A percentile compares a stretch with the other conserved stretches of the same genome.
These are phyloP conservation scores for Gnomoniopsis smithogilvyi DNA, from an alignment of 2,329 filamentous ascomycete species.

Conservation along the genomic window DNA sequence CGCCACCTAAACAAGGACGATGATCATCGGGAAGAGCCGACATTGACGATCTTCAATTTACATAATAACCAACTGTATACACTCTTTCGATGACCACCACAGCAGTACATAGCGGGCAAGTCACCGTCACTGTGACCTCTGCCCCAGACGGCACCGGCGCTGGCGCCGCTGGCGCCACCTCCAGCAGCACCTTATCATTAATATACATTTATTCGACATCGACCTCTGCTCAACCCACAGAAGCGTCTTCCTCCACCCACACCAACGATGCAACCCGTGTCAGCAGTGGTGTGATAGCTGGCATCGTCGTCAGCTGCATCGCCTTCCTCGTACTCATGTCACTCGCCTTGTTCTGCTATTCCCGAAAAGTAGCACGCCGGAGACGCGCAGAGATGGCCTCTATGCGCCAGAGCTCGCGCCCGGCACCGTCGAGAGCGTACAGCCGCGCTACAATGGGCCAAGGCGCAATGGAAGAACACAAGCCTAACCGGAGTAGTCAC, in stretches of 20 bases:
- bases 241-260: neutral
- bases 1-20: no score
- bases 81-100: neutral
- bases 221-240: neutral
- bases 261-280: slow-evolving; percentile 10
- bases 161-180: neutral
- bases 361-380: slow-evolving; percentile 7
- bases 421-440: neutral
- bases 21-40: neutral
- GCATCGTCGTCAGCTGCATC: slow-evolving; percentile 23
- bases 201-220: slow-evolving; percentile 15
- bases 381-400: slow-evolving; percentile 10
- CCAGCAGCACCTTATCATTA: slow-evolving; percentile 13
- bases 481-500: neutral
- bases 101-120: neutral
- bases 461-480: neutral
- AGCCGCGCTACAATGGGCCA: neutral
- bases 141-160: neutral
- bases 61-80: neutral
- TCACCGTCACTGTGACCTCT: slow-evolving; percentile 14
- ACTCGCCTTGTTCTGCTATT: slow-evolving; percentile 16
- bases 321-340: slow-evolving; percentile 17
- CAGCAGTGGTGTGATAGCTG: slow-evolving; percentile 24
- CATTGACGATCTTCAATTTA: neutral
- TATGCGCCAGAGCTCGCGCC: neutral